These are phyloP conservation scores for Trifolium dubium DNA, from an alignment of 306 rosid species.

Conservation along the genomic window DNA sequence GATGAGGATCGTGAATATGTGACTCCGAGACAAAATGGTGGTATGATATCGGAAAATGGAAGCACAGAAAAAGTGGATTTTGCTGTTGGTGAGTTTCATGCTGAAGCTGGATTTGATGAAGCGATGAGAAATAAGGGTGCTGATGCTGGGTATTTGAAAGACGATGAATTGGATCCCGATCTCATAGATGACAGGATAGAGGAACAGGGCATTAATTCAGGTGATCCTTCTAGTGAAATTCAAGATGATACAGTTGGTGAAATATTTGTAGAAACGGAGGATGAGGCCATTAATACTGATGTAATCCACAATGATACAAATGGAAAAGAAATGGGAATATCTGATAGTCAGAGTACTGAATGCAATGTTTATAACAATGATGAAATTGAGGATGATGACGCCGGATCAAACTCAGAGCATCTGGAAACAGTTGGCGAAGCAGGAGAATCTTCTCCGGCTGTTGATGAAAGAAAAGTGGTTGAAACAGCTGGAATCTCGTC, in stretches of 20 bases:
- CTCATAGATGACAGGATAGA: conserved; percentile 37
- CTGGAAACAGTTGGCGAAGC: conserved; percentile 40
- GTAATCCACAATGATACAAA: conserved; percentile 32
- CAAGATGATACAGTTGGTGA: conserved; percentile 41
- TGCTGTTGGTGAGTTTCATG: conserved; percentile 42
- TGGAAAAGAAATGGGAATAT: conserved; percentile 25
- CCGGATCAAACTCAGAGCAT: conserved; percentile 42
- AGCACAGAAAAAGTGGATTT: conserved; percentile 41
- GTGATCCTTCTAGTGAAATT: conserved; percentile 36
- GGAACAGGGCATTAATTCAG: conserved; percentile 41
- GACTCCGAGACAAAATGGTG: conserved; percentile 44
- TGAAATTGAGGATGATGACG: neutral
- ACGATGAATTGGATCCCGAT: conserved; percentile 37
- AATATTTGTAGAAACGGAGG: conserved; percentile 38
- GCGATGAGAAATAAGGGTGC: conserved; percentile 42
- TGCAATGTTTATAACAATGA: conserved; percentile 40
- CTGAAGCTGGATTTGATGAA: conserved; percentile 46
- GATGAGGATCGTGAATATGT: conserved; percentile 42
- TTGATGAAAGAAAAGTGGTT: neutral
- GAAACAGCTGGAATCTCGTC: conserved; percentile 26
- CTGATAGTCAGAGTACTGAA: conserved; percentile 32
- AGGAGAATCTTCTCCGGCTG: conserved; percentile 48
- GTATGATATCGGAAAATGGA: conserved; percentile 42
- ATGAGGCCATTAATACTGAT: conserved; percentile 36
- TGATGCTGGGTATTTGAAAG: conserved; percentile 44